Percentiles rank a stretch among this genome's conserved stretches.
Evolutionary conservation across 805 yeast species (phyloP).

Genomic region (Lipomyces anomalus): DNA sequence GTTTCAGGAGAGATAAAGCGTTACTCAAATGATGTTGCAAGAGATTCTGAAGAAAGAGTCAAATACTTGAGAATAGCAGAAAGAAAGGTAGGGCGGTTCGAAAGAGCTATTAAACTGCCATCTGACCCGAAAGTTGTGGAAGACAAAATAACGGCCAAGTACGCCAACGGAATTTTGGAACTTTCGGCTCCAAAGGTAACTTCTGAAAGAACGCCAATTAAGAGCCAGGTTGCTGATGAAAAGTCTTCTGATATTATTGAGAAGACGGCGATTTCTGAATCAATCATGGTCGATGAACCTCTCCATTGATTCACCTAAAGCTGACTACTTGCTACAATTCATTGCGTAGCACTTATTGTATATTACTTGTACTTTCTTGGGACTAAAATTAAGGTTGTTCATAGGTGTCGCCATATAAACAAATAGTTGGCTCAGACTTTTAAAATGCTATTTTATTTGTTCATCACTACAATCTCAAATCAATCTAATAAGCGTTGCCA

Average conservation of each 20-base stretch:
- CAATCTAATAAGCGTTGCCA: too few relatives aligned
- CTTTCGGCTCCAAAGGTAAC: slow-evolving; percentile 39
- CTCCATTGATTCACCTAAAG: too few relatives aligned
- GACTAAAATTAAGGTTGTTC: too few relatives aligned
- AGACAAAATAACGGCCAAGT: slow-evolving; percentile 42
- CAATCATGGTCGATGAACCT: neutral
- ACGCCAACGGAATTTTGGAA: slow-evolving; percentile 43
- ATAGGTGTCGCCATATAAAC: too few relatives aligned
- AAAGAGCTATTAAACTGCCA: slow-evolving; percentile 41
- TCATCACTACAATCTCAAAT: too few relatives aligned
- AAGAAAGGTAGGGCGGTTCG: slow-evolving; percentile 39
- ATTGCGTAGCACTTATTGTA: too few relatives aligned
- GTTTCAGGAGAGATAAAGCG: slow-evolving; percentile 10
- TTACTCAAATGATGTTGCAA: neutral
- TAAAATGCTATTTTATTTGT: too few relatives aligned
- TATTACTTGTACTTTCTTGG: too few relatives aligned
- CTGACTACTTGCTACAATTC: too few relatives aligned
- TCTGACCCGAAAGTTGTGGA: slow-evolving; percentile 37
- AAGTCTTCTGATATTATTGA: neutral
- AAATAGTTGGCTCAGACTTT: too few relatives aligned
- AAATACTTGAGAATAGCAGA: slow-evolving; percentile 30
- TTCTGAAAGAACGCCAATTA: slow-evolving; percentile 1
- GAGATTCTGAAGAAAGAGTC: too few relatives aligned
- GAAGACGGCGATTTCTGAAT: neutral
- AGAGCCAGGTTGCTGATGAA: slow-evolving; percentile 1